Evolutionary conservation across 495 filamentous ascomycete genomes (phyloP).

Genomic region (Penicillium lividum): DNA sequence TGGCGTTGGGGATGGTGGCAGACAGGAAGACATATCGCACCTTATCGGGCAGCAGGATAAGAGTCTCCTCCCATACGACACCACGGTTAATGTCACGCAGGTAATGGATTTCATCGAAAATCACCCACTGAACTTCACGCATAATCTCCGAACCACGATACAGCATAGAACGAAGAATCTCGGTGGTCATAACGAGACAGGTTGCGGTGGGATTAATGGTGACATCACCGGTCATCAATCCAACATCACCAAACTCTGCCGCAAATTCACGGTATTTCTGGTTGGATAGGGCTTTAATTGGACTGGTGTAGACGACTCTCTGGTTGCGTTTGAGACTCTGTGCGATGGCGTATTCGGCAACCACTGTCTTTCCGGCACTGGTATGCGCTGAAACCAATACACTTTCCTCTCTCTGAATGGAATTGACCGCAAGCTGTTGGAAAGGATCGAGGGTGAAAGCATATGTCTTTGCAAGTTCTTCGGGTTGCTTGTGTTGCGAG

Average conservation of each 20-base stretch:
- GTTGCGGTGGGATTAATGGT: slow-evolving; percentile 98
- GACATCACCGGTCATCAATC: slow-evolving; percentile 97
- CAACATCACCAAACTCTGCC: slow-evolving; percentile 94
- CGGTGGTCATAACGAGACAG: slow-evolving; percentile 98
- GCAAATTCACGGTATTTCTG: slow-evolving; percentile 97
- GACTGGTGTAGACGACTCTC: slow-evolving; percentile 98
- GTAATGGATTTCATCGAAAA: slow-evolving; percentile 99
- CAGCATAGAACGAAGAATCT: slow-evolving; percentile 98
- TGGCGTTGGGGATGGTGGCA: slow-evolving; percentile 98
- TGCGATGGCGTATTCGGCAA: slow-evolving; percentile 97
- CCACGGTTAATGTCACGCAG: slow-evolving; percentile 80
- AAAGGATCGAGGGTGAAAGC: slow-evolving; percentile 95
- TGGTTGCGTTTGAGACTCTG: slow-evolving; percentile 97
- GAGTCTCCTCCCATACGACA: slow-evolving; percentile 99
- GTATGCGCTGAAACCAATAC: slow-evolving; percentile 97
- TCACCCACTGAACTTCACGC: slow-evolving; percentile 96
- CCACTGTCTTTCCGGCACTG: slow-evolving; percentile 95
- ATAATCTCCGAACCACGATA: slow-evolving; percentile 98
- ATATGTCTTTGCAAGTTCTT: slow-evolving; percentile 78
- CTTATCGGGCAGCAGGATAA: slow-evolving; percentile 96
- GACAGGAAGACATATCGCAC: slow-evolving; percentile 98
- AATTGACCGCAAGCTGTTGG: slow-evolving; percentile 87
- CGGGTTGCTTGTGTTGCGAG: slow-evolving; percentile 82
- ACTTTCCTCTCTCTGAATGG: slow-evolving; percentile 93
- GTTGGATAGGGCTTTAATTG: slow-evolving; percentile 97